phyloP scores from a whole-genome alignment of 1,139 yeast genomes.

The Geotrichum bryndzae region DNA sequence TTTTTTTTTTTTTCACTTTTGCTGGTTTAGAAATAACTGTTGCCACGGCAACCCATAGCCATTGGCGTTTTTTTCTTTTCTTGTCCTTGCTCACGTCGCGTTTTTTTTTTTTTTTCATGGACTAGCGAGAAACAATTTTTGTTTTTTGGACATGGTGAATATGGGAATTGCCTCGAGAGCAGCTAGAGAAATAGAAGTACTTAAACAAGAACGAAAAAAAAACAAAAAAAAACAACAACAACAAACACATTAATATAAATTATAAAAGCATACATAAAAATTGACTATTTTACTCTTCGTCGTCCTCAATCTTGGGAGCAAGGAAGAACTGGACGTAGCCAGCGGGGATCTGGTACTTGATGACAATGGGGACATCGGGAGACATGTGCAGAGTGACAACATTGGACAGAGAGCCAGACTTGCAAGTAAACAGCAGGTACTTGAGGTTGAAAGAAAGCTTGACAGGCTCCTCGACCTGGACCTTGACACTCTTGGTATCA shows the following conservation, averaged over 20 bases:
- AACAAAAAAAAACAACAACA: neutral
- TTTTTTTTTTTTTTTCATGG: no score
- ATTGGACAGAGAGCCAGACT: conserved; percentile 74
- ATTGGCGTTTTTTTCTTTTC: neutral
- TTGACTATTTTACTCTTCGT: conserved; percentile 39
- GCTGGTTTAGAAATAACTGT: no score
- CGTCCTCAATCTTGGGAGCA: conserved; percentile 96
- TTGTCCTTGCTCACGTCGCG: neutral
- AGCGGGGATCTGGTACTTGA: conserved; percentile 86
- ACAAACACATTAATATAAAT: neutral
- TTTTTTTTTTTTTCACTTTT: no score
- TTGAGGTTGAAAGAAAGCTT: conserved; percentile 86
- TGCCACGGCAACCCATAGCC: no score
- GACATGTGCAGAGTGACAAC: conserved; percentile 80
- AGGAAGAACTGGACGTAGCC: conserved; percentile 93
- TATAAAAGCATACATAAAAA: neutral
- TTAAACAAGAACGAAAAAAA: neutral
- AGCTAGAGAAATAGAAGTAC: neutral
- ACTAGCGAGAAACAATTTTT: no score
- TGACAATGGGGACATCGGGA: conserved; percentile 87
- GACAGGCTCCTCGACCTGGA: conserved; percentile 81
- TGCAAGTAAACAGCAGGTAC: conserved; percentile 84
- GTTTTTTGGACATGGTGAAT: no score
- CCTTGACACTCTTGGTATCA: conserved; percentile 66
- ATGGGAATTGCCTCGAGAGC: neutral